Base-by-base conservation (phyloP, 306 rosid species). In the Trifolium pratense region DNA sequence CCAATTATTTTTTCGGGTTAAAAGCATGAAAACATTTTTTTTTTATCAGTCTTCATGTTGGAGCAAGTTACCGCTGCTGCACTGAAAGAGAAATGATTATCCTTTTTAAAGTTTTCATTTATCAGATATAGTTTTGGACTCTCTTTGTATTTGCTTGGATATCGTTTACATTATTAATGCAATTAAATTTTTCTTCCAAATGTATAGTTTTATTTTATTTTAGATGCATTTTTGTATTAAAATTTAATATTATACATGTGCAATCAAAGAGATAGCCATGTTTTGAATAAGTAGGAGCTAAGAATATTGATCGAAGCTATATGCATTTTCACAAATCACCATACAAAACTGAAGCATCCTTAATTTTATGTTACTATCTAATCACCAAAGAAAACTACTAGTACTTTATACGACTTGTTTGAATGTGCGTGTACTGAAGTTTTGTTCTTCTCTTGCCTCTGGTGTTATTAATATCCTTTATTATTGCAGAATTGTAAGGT, bases 401-500 rank as follows among this genome's bases (percentile, higher is more conserved):
- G 34, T 67, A 66, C 40, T 72, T 62, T 43, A 51, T 34, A 21
- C 29, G 17, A 49, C 53, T 49, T 75, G 61, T 48, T 61, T 77
- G 56, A 39, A 59, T 73, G 48, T 59, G 42, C 58, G 11, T 59
- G 68, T 60, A 40, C 78, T 37, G n/a, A 43, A 55, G 45, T 26
- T 65, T 74, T 42, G 49, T 12, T 53, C n/a, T n/a, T n/a, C n/a
- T 68, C 34, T 74, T 75, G n/a, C 49, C 36, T 70, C 55, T 43
- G 46, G 25, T 39, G 23, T 65, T 58, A 70, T 58, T 66, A 36
- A 34, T 29, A 70, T 29, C 65, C 48, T 59, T 45, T 52, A 18
- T 74, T 80, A 83, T 48, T 78, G 56, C 90, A 93, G 98, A 87
- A 83, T 91, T 74, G 57, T 91, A 70, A 84, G 91, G 71, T 80